Evolutionary conservation across 208 protist species (phyloP), one percentile per base, ranked within the genome.

Genomic region (Crithidia sp.): DNA sequence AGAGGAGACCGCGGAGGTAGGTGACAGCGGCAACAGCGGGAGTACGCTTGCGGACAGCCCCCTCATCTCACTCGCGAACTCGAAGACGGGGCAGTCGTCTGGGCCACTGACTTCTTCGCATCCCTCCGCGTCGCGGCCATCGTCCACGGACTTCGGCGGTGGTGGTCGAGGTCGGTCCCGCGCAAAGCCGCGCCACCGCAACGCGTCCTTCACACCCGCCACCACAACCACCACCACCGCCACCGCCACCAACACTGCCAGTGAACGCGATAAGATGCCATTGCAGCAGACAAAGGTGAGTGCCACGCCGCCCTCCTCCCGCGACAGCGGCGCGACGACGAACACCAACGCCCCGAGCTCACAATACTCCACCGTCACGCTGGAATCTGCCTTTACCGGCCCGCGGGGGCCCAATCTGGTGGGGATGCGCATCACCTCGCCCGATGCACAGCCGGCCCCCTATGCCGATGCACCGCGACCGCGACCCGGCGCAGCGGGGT

Each of bases 1-100:
- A 13, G 9, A 17, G 14, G 50, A 55, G 14, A 55, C 14, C 50
- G 50, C 39, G 36, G 53, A 36, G 39, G 58, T 39, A 9, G 47
- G 56, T n/a, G 14, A n/a, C 5, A 61, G 53, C 54, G 19, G 4
- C 41, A 43, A 36, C 4, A 50, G n/a, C 36, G 45, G 13, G 8
- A 65, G 9, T 10, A 43, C 47, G 3, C 43, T 41, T 4, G 59
- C 50, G 43, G 52, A 72, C 54, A 68, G 40, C 52, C 52, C 59
- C 0, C 66, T 67, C 14, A 68, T 57, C 43, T 53, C 49, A 0
- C 50, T 67, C 5, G 64, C 67, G 45, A 40, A 16, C 10, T 59
- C 50, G 13, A 43, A 17, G 40, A 17, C 10, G 37, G 58, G 62
- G 54, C 19, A n/a, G 19, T 67, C 44, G 5, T 28, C 28, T 28